phyloP scores from a whole-genome alignment of 2,329 filamentous ascomycete species.

The Aspergillus sp. region DNA sequence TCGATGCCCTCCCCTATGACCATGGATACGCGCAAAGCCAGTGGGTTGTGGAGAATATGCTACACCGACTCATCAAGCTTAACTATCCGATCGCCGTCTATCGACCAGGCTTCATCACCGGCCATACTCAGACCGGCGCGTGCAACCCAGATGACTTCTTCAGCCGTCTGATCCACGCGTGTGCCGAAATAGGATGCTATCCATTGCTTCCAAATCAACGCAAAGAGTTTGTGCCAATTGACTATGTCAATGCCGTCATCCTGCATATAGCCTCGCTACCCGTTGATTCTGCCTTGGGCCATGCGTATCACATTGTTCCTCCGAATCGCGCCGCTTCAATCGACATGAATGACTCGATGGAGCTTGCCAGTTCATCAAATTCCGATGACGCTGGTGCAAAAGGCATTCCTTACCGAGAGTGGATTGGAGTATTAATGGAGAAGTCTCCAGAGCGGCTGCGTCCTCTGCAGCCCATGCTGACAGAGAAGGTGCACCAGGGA shows the following conservation, averaged over 20 bases:
- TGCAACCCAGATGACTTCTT: conserved; percentile 76
- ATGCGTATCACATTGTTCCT: conserved; percentile 15
- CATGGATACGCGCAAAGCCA: conserved; percentile 84
- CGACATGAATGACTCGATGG: conserved; percentile 10
- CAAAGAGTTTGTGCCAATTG: conserved; percentile 21
- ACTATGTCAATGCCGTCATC: conserved; percentile 15
- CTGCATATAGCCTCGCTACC: conserved; percentile 14
- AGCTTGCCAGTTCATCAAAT: conserved; percentile 3
- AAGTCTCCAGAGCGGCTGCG: conserved; percentile 5
- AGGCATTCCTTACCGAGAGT: conserved; percentile 10
- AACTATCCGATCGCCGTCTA: conserved; percentile 67
- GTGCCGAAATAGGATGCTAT: conserved; percentile 57
- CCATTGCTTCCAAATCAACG: conserved; percentile 18
- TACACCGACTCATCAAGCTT: conserved; percentile 64
- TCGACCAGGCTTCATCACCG: conserved; percentile 73
- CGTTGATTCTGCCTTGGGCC: conserved; percentile 5
- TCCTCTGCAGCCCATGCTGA: conserved; percentile 17
- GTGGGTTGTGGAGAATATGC: conserved; percentile 63
- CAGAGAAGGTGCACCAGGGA: conserved; percentile 15
- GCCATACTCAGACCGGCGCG: conserved; percentile 57
- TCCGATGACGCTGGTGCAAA: background rate
- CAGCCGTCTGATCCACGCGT: conserved; percentile 71
- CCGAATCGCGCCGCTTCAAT: conserved; percentile 8
- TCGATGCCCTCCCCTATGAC: conserved; percentile 40
- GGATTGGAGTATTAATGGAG: conserved; percentile 8